Evolutionary conservation across 345 rosid species (phyloP), one percentile per base, ranked within the genome.

Genomic region (Hypericum perforatum): DNA sequence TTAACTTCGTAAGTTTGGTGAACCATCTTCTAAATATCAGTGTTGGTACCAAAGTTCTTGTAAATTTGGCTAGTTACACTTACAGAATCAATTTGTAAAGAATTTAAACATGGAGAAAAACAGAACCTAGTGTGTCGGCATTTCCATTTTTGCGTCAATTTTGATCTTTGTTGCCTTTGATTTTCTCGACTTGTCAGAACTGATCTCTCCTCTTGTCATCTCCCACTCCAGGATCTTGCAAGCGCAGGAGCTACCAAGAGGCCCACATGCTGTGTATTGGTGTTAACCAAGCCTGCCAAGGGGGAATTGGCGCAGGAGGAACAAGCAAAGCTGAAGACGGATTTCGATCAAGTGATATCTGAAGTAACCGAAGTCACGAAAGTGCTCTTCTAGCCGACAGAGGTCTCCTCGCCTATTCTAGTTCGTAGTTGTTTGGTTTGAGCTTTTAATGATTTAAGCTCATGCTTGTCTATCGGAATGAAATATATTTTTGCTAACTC

Each of bases 261-360:
- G 60, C 98, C 98, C 5, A 92, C 96, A 9, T 92, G 98, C 57
- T 92, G 98, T 49, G 88, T 91, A 13, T 81, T 87, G 68, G 95
- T 91, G 29, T 63, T 74, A 70, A 77, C 85, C 16, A 85, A 87
- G 70, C 96, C 98, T 0, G 57, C 67, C 0, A 92, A 92, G 76
- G 98, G 94, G 5, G 96, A 88, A 57, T n/a, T 85, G 40, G 56
- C 58, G 36, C 72, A 32, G 6, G 96, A 85, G 40, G 95, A 85
- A 46, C 77, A 82, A 56, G 67, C 79, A 29, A 85, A 83, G 67
- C 62, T 88, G 9, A 74, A 77, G 78, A 57, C 76, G 1, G 96
- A 87, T 29, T 79, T 69, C 42, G 70, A 72, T 11, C 88, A 72
- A 72, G 86, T 92, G 15, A 62, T 63, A 22, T 76, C 76, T 0